Percentiles rank a stretch among this genome's conserved stretches.
Conservation (phyloP, 2,329 filamentous ascomycete genomes). For the Cladophialophora bantiana region DNA sequence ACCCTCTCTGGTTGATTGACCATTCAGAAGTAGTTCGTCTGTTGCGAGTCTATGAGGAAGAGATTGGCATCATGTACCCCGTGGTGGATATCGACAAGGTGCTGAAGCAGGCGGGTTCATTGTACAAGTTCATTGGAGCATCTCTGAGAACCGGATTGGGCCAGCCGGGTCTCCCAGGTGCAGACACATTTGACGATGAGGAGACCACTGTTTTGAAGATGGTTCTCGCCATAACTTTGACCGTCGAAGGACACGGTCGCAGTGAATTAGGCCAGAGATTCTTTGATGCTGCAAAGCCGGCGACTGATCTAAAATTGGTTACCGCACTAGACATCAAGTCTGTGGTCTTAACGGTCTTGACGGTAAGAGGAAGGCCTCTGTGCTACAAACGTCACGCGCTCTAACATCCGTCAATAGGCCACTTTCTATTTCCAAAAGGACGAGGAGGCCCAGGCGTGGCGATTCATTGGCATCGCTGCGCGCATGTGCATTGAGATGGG, state of each 20-base stretch:
- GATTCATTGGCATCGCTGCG: conserved; percentile 81
- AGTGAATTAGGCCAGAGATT: conserved; percentile 76
- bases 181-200: conserved; percentile 67
- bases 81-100: conserved; percentile 77
- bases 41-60: conserved; percentile 82
- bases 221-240: conserved; percentile 77
- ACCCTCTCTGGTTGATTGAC: conserved; percentile 80
- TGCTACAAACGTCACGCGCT: not conserved
- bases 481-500: conserved; percentile 82
- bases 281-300: conserved; percentile 76
- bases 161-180: conserved; percentile 60
- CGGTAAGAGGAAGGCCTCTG: conserved; percentile 50
- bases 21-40: conserved; percentile 81
- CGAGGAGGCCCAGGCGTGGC: conserved; percentile 85
- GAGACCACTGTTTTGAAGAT: conserved; percentile 79
- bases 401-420: conserved; percentile 53
- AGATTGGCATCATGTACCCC: conserved; percentile 92
- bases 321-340: conserved; percentile 64
- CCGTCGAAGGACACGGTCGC: conserved; percentile 79
- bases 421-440: conserved; percentile 85
- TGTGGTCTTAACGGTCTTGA: conserved; percentile 65
- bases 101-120: conserved; percentile 70
- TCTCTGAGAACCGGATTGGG: conserved; percentile 66
- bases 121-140: conserved; percentile 77
- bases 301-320: conserved; percentile 70